phyloP scores from a whole-genome alignment of 306 rosid species.

The Dalbergia oliveri region DNA sequence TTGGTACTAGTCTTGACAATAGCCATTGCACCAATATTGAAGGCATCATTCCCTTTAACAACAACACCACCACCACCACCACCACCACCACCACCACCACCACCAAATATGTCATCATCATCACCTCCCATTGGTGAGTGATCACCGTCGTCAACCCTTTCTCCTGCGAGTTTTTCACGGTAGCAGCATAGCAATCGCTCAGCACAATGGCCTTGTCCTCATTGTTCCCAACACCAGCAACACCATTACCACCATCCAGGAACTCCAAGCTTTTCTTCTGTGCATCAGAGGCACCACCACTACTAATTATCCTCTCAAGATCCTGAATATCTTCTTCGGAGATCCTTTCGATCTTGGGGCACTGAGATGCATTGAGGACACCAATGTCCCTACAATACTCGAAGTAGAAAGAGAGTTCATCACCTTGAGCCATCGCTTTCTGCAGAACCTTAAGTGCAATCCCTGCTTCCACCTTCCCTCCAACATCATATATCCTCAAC shows the following conservation, averaged over 20 bases:
- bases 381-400: slow-evolving; percentile 71
- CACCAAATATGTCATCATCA: slow-evolving; percentile 52
- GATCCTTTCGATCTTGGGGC: slow-evolving; percentile 66
- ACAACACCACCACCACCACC: slow-evolving; percentile 5
- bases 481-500: slow-evolving; percentile 56
- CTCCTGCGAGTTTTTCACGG: slow-evolving; percentile 18
- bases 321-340: slow-evolving; percentile 66
- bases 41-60: slow-evolving; percentile 10
- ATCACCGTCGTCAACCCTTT: slow-evolving; percentile 64
- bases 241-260: background rate
- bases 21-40: slow-evolving; percentile 15
- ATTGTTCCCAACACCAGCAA: background rate
- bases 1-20: slow-evolving; percentile 22
- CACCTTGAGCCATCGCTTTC: slow-evolving; percentile 64
- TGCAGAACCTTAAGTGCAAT: slow-evolving; percentile 61
- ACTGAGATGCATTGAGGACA: slow-evolving; percentile 66
- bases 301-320: slow-evolving; percentile 61
- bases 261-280: slow-evolving; percentile 4
- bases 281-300: slow-evolving; percentile 4
- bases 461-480: slow-evolving; percentile 61
- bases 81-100: slow-evolving; percentile 1
- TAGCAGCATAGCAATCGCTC: background rate
- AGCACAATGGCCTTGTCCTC: slow-evolving; percentile 45
- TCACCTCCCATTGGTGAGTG: slow-evolving; percentile 87
- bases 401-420: slow-evolving; percentile 56